These are phyloP conservation scores for Carex parvula DNA, from an alignment of 176 grass and related monocot species.

Conservation along the genomic window DNA sequence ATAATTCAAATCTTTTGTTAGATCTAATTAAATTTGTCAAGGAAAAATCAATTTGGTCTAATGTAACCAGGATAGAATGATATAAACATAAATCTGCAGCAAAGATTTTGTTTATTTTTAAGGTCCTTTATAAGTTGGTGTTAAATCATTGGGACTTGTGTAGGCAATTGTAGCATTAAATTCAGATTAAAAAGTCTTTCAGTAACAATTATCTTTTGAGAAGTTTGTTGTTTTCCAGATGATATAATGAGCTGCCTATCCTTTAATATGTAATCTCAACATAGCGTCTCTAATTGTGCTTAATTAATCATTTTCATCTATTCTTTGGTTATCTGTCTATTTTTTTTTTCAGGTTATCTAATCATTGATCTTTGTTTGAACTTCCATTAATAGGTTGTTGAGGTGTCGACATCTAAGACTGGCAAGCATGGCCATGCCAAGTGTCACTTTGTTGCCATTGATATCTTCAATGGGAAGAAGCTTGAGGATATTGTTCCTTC, in stretches of 20 bases:
- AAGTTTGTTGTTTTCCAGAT: not conserved
- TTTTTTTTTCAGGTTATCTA: not conserved
- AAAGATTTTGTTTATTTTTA: not conserved
- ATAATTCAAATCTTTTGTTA: not conserved
- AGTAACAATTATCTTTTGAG: not conserved
- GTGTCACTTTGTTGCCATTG: constrained; percentile 91
- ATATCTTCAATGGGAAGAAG: constrained; percentile 93
- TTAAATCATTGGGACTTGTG: not conserved
- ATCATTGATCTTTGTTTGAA: not conserved
- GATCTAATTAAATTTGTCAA: not conserved
- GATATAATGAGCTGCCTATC: not conserved
- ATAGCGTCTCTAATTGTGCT: not conserved
- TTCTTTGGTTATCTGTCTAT: not conserved
- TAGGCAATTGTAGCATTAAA: not conserved
- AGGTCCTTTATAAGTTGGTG: not conserved
- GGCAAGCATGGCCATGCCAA: constrained; percentile 94
- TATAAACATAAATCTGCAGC: not conserved
- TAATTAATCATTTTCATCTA: not conserved
- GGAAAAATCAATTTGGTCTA: not conserved
- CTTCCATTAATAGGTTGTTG: constrained; percentile 60
- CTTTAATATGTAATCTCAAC: not conserved
- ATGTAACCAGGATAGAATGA: not conserved
- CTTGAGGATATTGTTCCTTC: constrained; percentile 96
- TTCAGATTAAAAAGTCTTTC: not conserved
- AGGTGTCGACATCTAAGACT: constrained; percentile 96